Percentiles rank a stretch among this genome's conserved stretches.
phyloP scores from a whole-genome alignment of 768 basidiomycete genomes.

The Suillus plorans region DNA sequence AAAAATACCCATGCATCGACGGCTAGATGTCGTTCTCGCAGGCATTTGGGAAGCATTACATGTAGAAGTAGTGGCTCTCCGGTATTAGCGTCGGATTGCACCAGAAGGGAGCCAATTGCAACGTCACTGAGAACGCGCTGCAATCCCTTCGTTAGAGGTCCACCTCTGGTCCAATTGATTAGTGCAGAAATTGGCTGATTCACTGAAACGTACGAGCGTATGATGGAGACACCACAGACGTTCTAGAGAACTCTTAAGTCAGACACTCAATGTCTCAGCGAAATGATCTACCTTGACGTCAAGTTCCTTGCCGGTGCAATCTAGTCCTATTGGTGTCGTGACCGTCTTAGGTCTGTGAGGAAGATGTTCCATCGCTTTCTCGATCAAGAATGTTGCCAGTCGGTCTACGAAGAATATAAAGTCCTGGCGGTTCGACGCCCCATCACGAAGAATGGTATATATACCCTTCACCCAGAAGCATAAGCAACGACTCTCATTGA shows the following conservation, averaged over 20 bases:
- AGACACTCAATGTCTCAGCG: not conserved
- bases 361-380: slow-evolving; percentile 81
- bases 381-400: slow-evolving; percentile 79
- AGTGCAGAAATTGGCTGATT: slow-evolving; percentile 5
- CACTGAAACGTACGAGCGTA: slow-evolving; percentile 67
- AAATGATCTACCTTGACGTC: slow-evolving; percentile 50
- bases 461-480: slow-evolving; percentile 61
- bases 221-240: slow-evolving; percentile 86
- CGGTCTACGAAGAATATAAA: slow-evolving; percentile 94
- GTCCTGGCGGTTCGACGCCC: slow-evolving; percentile 70
- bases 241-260: slow-evolving; percentile 38
- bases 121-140: slow-evolving; percentile 84
- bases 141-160: slow-evolving; percentile 90
- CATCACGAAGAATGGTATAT: slow-evolving; percentile 80
- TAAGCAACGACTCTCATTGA: not conserved
- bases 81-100: slow-evolving; percentile 81
- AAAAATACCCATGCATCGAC: slow-evolving; percentile 79
- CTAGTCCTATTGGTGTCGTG: slow-evolving; percentile 62
- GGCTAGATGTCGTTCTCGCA: slow-evolving; percentile 68
- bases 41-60: slow-evolving; percentile 69
- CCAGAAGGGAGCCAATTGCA: slow-evolving; percentile 83
- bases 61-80: slow-evolving; percentile 90
- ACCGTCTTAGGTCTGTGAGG: slow-evolving; percentile 65
- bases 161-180: slow-evolving; percentile 54
- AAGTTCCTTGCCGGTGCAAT: slow-evolving; percentile 60